Percentiles rank a stretch among this genome's conserved stretches.
phyloP scores from a whole-genome alignment of 495 filamentous ascomycete genomes.

The Oidiodendron maius region DNA sequence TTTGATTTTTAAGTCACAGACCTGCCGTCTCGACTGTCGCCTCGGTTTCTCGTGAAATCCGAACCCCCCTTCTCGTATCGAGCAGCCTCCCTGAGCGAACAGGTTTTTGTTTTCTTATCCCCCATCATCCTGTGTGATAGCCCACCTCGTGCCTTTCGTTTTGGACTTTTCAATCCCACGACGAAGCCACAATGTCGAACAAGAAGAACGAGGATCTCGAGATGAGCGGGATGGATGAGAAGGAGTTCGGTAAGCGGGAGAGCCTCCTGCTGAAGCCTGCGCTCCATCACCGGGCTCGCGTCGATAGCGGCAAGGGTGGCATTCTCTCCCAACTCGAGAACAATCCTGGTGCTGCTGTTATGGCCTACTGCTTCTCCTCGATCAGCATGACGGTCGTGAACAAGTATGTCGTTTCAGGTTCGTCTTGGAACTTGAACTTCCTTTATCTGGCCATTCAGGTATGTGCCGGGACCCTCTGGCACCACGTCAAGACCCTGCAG shows the following conservation, averaged over 20 bases:
- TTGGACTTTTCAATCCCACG: neutral
- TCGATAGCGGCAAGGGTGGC: neutral
- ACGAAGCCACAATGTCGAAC: neutral
- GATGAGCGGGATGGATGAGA: neutral
- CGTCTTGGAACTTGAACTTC: slow-evolving; percentile 95
- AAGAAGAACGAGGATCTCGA: neutral
- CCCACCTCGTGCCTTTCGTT: neutral
- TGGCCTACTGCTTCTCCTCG: slow-evolving; percentile 87
- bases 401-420: slow-evolving; percentile 91
- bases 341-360: slow-evolving; percentile 6
- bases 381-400: slow-evolving; percentile 99
- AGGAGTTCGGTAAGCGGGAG: neutral
- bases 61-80: too few species aligned
- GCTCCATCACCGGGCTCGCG: neutral
- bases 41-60: too few species aligned
- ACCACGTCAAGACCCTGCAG: neutral
- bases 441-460: slow-evolving; percentile 91
- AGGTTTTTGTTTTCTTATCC: neutral
- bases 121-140: neutral
- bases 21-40: slow-evolving; percentile 64
- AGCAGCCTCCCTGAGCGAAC: neutral
- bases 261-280: neutral
- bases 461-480: slow-evolving; percentile 16
- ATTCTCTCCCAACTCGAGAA: neutral
- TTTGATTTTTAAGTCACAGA: slow-evolving; percentile 56